Conservation (phyloP, 768 basidiomycete species). For the Coprinellus aureogranulatus region DNA sequence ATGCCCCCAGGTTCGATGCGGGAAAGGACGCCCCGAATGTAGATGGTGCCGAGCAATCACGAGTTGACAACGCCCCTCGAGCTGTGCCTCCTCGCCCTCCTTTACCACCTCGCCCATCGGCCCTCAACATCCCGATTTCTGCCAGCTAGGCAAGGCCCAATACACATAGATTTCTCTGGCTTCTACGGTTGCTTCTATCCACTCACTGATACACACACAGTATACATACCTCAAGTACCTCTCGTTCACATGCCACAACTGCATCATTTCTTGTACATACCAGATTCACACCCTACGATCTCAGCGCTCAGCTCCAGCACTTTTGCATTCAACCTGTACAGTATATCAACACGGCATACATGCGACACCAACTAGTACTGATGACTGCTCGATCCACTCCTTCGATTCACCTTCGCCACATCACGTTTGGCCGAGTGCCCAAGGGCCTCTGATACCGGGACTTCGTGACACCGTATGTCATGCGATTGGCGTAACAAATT, state of each 20-base stretch:
- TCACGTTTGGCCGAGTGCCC: no score
- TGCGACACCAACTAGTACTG: neutral
- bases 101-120: neutral
- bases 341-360: neutral
- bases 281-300: no score
- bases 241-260: no score
- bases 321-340: neutral
- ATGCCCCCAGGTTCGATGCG: neutral
- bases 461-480: no score
- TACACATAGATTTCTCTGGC: neutral
- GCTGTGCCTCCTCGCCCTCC: neutral
- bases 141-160: neutral
- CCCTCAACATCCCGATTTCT: neutral
- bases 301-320: neutral
- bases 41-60: neutral
- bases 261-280: neutral
- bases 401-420: no score
- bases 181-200: neutral
- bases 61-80: neutral
- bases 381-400: no score
- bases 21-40: neutral
- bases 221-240: neutral
- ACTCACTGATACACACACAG: neutral
- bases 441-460: no score
- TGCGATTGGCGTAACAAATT: no score